phyloP scores from a whole-genome alignment of 371 early-diverging fungal species.

The Syncephalis plumigaleata region DNA sequence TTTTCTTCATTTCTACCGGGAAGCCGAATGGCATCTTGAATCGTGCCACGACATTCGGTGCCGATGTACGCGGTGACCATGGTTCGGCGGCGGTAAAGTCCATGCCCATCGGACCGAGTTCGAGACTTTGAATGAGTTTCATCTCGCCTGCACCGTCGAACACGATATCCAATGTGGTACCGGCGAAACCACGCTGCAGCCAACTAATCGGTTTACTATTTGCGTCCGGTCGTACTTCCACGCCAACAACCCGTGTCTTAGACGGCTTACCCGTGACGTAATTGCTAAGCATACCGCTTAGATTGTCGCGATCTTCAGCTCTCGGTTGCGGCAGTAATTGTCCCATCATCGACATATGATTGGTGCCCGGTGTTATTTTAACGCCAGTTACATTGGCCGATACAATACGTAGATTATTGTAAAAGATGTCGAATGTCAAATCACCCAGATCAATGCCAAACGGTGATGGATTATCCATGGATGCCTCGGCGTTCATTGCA shows the following conservation, averaged over 20 bases:
- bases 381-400: constrained; percentile 18
- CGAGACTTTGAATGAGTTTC: constrained; percentile 2
- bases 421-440: constrained; percentile 21
- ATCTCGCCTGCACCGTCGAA: constrained; percentile 2
- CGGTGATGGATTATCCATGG: constrained; percentile 28
- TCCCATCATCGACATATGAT: constrained; percentile 23
- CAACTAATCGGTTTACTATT: constrained; percentile 3
- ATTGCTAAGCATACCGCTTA: constrained; percentile 25
- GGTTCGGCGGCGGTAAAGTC: neutral
- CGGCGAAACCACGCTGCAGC: constrained; percentile 5
- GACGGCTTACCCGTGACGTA: constrained; percentile 24
- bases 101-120: constrained; percentile 3
- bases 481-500: constrained; percentile 20
- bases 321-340: constrained; percentile 18
- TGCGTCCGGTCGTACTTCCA: constrained; percentile 3
- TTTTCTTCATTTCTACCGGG: constrained; percentile 5
- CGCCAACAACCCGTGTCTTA: constrained; percentile 15
- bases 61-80: constrained; percentile 4
- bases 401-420: constrained; percentile 22
- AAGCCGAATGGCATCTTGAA: constrained; percentile 9
- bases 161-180: constrained; percentile 3
- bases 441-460: constrained; percentile 30
- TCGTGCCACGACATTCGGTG: neutral
- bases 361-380: constrained; percentile 12
- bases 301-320: constrained; percentile 13